Evolutionary conservation across 257 asterid species (phyloP), one percentile per base, ranked within the genome.

Genomic region (Solanum tacnaense): DNA sequence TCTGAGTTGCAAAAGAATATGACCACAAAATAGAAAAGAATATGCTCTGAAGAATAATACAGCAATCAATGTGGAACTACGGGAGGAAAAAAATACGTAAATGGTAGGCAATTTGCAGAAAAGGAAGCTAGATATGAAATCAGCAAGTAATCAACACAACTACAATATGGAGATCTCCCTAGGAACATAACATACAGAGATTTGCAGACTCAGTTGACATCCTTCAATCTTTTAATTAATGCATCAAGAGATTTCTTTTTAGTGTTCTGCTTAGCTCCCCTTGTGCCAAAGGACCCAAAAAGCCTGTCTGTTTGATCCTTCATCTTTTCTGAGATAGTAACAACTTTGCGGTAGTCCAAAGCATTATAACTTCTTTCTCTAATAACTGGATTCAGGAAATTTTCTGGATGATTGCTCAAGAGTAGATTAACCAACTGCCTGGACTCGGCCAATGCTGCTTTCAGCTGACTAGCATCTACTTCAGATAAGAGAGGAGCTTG

Each of bases 241-340:
- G 94, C 86, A 85, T 97, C 99, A 86, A 97, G 98, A 83, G 99
- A 97, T 86, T 95, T 97, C 94, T 97, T 97, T 96, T 97, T 97
- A 2, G 98, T 98, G 87, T 96, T 96, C 87, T 87, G 97, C 95
- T 90, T 96, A 46, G 97, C 87, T 60, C 99, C 99, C 88, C 99
- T 92, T 9, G 98, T 95, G 78, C 99, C 99, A 86, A 97, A 96
- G 5, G 99, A 94, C 34, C 98, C 93, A 65, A 97, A 97, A 16
- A 94, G 89, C 67, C 99, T 90, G 87, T 97, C 99, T 0, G 99
- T 90, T 87, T 94, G 98, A 91, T 97, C 99, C 96, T 75, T 96
- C 35, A 97, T 90, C 91, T 97, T 97, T 93, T 97, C 99, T 4
- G 99, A 97, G 65, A 97, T 93, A 41, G 93, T 38, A 73, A 92